A percentile compares a stretch with the other conserved stretches of the same genome.
These are phyloP conservation scores for Pseudodiploospora longispora DNA, from an alignment of 2,329 filamentous ascomycete species.

Conservation along the genomic window DNA sequence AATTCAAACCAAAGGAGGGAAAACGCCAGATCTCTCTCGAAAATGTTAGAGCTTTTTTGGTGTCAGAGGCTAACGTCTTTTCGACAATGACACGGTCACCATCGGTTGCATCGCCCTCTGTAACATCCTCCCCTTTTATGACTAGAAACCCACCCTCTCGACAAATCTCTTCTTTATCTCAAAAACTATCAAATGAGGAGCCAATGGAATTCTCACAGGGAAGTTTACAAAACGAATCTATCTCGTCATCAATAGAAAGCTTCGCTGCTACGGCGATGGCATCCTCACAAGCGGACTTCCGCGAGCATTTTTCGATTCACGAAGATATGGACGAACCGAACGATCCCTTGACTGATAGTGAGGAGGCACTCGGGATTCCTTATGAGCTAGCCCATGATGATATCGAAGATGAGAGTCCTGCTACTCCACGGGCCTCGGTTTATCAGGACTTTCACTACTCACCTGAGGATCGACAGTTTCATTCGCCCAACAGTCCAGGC, in stretches of 20 bases:
- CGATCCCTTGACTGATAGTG: constrained; percentile 38
- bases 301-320: constrained; percentile 14
- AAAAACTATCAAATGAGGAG: constrained; percentile 13
- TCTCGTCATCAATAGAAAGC: constrained; percentile 18
- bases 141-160: constrained; percentile 27
- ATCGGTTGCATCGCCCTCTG: constrained; percentile 36
- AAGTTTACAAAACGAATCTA: constrained; percentile 1
- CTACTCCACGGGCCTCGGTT: constrained; percentile 48
- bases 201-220: constrained; percentile 1
- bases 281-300: constrained; percentile 18
- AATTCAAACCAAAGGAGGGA: constrained; percentile 45
- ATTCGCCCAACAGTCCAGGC: constrained; percentile 15
- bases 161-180: constrained; percentile 20
- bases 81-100: constrained; percentile 50
- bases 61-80: constrained; percentile 61
- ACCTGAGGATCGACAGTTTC: constrained; percentile 21
- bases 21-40: constrained; percentile 58
- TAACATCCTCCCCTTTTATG: constrained; percentile 44
- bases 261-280: constrained; percentile 17
- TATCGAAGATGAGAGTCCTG: constrained; percentile 28
- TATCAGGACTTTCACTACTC: constrained; percentile 27
- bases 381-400: constrained; percentile 40
- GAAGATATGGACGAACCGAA: constrained; percentile 15
- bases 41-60: constrained; percentile 55
- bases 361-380: constrained; percentile 48